A percentile compares a stretch with the other conserved stretches of the same genome.
These are phyloP conservation scores for Penicillium nucicola DNA, from an alignment of 495 filamentous ascomycete species.

Conservation along the genomic window DNA sequence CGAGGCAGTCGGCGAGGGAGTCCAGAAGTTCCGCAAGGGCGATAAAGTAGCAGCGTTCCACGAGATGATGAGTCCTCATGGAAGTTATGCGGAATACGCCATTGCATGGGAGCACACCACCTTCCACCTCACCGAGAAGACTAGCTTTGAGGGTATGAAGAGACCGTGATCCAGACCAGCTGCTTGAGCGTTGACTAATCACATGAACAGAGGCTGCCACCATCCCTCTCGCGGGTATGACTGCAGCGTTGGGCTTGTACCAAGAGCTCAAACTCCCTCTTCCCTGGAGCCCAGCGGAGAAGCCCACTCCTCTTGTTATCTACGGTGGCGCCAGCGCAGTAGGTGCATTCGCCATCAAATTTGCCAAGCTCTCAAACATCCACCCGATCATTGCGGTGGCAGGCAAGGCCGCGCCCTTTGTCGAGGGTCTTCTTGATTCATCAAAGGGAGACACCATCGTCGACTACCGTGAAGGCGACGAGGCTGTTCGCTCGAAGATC, in stretches of 20 bases:
- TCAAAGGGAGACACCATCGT: conserved; percentile 65
- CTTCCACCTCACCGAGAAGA: conserved; percentile 63
- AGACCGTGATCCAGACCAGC: too few relatives aligned
- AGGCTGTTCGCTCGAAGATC: conserved; percentile 19
- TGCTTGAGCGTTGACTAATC: neutral
- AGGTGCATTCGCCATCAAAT: conserved; percentile 65
- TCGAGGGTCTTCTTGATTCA: conserved; percentile 57
- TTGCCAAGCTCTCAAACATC: conserved; percentile 64
- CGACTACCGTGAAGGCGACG: conserved; percentile 61
- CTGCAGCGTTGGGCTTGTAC: conserved; percentile 64
- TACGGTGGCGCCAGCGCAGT: conserved; percentile 68
- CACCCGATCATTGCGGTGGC: conserved; percentile 72
- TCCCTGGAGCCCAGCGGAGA: conserved; percentile 54
- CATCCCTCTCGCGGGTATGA: conserved; percentile 72
- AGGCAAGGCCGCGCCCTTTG: conserved; percentile 53
- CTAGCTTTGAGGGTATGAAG: conserved; percentile 60
- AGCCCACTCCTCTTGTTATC: conserved; percentile 54
- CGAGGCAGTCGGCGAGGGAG: conserved; percentile 56
- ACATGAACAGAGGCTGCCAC: conserved; percentile 56
- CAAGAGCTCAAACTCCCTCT: conserved; percentile 56
- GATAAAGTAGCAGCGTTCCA: conserved; percentile 74
- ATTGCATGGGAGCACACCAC: conserved; percentile 62
- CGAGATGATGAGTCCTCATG: conserved; percentile 50
- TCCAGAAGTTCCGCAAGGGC: conserved; percentile 60
- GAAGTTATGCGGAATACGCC: conserved; percentile 71